These are phyloP conservation scores for Xylariaceae sp. DNA, from an alignment of 2,329 filamentous ascomycete genomes.

Conservation along the genomic window DNA sequence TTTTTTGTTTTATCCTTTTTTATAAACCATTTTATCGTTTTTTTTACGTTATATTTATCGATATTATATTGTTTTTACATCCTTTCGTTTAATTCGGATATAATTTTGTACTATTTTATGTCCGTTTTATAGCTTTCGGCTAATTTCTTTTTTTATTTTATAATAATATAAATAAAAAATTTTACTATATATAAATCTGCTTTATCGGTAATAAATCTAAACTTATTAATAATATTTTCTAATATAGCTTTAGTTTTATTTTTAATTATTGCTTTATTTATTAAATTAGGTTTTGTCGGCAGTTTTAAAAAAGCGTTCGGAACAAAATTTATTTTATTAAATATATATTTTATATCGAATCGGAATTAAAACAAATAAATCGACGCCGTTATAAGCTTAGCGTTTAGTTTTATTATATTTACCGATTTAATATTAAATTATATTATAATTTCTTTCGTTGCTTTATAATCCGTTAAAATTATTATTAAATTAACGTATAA, in stretches of 20 bases:
- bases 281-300: neutral
- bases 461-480: neutral
- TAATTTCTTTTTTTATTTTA: neutral
- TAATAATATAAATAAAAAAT: neutral
- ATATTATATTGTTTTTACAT: too few species aligned
- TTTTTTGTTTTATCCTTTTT: neutral
- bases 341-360: slow-evolving; percentile 1
- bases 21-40: too few species aligned
- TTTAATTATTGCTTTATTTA: neutral
- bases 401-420: neutral
- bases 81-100: too few species aligned
- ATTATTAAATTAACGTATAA: neutral
- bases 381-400: neutral
- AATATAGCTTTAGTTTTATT: neutral
- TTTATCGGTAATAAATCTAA: neutral
- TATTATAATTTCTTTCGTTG: neutral
- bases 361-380: slow-evolving; percentile 1
- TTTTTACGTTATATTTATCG: too few species aligned
- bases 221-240: neutral
- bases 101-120: too few species aligned
- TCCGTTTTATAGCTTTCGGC: neutral
- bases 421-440: neutral
- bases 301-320: neutral
- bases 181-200: neutral
- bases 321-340: slow-evolving; percentile 1